phyloP scores from a whole-genome alignment of 306 rosid genomes.

The Sesbania bispinosa region DNA sequence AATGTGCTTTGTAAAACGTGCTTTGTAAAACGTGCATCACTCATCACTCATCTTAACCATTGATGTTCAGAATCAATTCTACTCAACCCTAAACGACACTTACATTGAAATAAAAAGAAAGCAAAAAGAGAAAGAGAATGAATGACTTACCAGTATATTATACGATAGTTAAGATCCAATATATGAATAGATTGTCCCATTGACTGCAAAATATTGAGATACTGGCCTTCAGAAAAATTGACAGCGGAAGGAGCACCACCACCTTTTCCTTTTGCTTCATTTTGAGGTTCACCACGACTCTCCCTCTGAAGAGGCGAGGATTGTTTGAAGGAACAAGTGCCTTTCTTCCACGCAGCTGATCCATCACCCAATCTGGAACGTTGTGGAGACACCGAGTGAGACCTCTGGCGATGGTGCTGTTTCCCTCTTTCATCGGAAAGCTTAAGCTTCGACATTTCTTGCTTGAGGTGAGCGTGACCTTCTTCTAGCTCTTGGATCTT shows the following conservation, averaged over 20 bases:
- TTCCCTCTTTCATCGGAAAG: conserved; percentile 35
- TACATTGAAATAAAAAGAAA: neutral
- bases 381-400: conserved; percentile 93
- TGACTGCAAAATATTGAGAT: conserved; percentile 87
- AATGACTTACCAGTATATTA: conserved; percentile 68
- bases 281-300: no score
- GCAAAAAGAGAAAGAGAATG: neutral
- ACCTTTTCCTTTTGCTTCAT: neutral
- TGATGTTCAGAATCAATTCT: no score
- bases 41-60: no score
- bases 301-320: conserved; percentile 90
- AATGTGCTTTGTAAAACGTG: no score
- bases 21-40: no score
- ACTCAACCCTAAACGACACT: no score
- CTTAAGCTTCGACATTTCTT: conserved; percentile 78
- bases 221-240: conserved; percentile 68
- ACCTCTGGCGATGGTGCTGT: conserved; percentile 62
- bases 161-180: conserved; percentile 62
- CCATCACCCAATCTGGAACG: conserved; percentile 63
- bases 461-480: conserved; percentile 77
- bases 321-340: conserved; percentile 57
- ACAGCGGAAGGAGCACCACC: no score
- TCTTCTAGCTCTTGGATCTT: conserved; percentile 88
- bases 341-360: conserved; percentile 45
- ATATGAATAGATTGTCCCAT: conserved; percentile 92